Conservation (phyloP, 306 rosid genomes). For the Castanea crenata region DNA sequence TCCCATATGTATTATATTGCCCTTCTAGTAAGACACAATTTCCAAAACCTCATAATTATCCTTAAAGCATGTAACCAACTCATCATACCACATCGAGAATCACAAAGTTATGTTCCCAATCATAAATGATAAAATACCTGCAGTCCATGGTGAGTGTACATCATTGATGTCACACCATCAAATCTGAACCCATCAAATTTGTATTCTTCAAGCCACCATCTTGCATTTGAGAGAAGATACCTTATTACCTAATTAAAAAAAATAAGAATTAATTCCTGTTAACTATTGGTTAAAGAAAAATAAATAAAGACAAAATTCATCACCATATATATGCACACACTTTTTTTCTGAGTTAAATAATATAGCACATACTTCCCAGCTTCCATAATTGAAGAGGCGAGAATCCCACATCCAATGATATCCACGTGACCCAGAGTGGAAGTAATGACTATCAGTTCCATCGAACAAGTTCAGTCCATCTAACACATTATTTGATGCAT, state of each 20-base stretch:
- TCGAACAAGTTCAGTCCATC: slow-evolving; percentile 98
- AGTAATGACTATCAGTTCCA: slow-evolving; percentile 93
- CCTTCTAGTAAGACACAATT: neutral
- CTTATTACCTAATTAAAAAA: slow-evolving; percentile 67
- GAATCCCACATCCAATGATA: slow-evolving; percentile 99
- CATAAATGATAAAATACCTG: slow-evolving; percentile 40
- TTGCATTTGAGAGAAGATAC: slow-evolving; percentile 90
- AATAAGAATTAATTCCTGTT: slow-evolving; percentile 9
- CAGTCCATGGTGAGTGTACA: slow-evolving; percentile 97
- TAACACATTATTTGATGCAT: slow-evolving; percentile 82
- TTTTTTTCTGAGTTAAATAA: slow-evolving; percentile 1
- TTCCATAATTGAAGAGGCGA: slow-evolving; percentile 98
- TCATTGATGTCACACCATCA: slow-evolving; percentile 99
- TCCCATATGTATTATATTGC: neutral
- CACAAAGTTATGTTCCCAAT: slow-evolving; percentile 7
- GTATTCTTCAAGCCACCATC: slow-evolving; percentile 99
- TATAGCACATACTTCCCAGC: slow-evolving; percentile 88
- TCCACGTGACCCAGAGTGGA: slow-evolving; percentile 95
- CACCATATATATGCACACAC: neutral
- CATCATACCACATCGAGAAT: slow-evolving; percentile 6
- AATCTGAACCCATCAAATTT: slow-evolving; percentile 97
- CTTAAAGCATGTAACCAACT: neutral
- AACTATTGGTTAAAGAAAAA: slow-evolving; percentile 16
- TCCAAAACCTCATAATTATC: neutral
- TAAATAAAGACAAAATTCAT: neutral